Evolutionary conservation across 257 asterid species (phyloP).

Genomic region (Scutellaria baicalensis): DNA sequence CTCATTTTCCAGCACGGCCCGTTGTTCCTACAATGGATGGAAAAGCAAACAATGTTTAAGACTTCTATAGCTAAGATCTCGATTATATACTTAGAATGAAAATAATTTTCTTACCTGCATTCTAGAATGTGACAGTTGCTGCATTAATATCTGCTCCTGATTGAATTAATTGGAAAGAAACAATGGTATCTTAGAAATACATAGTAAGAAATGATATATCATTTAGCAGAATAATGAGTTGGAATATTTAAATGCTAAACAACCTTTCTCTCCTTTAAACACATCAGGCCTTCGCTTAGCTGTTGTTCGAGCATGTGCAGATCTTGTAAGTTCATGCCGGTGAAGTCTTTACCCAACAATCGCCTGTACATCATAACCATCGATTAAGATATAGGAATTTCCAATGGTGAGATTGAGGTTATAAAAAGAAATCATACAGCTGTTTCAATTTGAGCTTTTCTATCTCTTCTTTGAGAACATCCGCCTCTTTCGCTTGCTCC

Average conservation of each 20-base stretch:
- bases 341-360: conserved; percentile 56
- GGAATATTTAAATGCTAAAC: conserved; percentile 18
- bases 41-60: background rate
- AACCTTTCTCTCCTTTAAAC: conserved; percentile 70
- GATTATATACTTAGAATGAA: background rate
- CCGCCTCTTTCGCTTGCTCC: conserved; percentile 40
- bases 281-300: conserved; percentile 44
- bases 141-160: conserved; percentile 47
- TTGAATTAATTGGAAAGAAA: conserved; percentile 4
- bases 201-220: no score
- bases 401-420: background rate
- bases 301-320: conserved; percentile 49
- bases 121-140: conserved; percentile 41
- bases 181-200: background rate
- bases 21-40: conserved; percentile 39
- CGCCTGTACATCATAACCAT: conserved; percentile 32
- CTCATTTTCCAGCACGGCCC: conserved; percentile 45
- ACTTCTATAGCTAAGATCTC: background rate
- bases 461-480: conserved; percentile 50
- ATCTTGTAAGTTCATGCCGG: conserved; percentile 44
- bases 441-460: conserved; percentile 46
- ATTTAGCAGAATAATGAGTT: background rate
- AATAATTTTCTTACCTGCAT: conserved; percentile 26
- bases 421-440: conserved; percentile 32
- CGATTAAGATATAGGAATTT: background rate